Conservation (phyloP, 2,329 filamentous ascomycete genomes). For the Magnaporthiopsis poae region DNA sequence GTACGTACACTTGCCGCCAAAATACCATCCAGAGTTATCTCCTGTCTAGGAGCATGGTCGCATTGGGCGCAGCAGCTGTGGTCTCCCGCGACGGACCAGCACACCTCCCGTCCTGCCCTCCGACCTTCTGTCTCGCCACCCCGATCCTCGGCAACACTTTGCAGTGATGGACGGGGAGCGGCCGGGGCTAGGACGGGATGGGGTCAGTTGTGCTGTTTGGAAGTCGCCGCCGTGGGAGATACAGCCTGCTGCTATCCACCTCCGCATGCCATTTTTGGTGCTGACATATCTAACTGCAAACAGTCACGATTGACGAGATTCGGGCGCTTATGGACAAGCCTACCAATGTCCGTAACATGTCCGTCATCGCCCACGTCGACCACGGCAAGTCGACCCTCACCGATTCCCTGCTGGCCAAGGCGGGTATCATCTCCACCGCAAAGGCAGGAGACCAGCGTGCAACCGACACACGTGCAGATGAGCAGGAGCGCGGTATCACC, state of each 20-base stretch:
- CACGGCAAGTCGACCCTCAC: slow-evolving; percentile 99
- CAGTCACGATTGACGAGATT: slow-evolving; percentile 87
- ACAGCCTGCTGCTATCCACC: not conserved
- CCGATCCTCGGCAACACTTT: not conserved
- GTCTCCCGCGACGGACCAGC: not conserved
- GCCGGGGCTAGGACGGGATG: not conserved
- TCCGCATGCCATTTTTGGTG: not conserved
- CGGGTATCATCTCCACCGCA: slow-evolving; percentile 96
- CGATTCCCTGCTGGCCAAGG: slow-evolving; percentile 97
- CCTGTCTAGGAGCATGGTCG: not conserved
- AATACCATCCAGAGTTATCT: not conserved
- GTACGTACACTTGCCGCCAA: not conserved
- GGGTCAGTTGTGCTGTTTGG: not conserved
- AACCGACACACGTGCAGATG: slow-evolving; percentile 92
- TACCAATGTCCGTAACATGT: slow-evolving; percentile 83
- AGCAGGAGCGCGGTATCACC: slow-evolving; percentile 99
- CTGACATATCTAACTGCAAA: not conserved
- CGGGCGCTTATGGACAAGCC: slow-evolving; percentile 58
- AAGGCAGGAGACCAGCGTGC: slow-evolving; percentile 94
- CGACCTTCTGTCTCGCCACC: too few relatives aligned
- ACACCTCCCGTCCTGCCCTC: not conserved
- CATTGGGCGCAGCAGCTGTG: too few relatives aligned
- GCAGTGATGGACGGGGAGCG: not conserved
- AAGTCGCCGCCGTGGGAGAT: not conserved
- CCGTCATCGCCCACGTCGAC: slow-evolving; percentile 99